phyloP scores from a whole-genome alignment of 176 grass and related monocot species.

The Cymbopogon citratus region DNA sequence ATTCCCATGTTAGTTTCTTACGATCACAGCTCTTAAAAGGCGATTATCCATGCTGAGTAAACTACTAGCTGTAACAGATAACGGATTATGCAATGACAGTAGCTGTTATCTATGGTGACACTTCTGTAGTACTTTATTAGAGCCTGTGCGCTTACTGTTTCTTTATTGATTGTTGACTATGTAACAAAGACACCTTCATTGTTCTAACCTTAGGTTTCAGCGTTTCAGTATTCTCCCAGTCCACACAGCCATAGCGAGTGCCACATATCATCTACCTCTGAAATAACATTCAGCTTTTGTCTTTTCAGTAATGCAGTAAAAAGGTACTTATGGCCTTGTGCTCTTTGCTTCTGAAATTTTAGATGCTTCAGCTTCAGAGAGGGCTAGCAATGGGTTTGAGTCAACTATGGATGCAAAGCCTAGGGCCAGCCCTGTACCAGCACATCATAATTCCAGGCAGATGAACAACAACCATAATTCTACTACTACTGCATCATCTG shows the following conservation, averaged over 20 bases:
- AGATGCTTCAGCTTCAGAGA: slow-evolving; percentile 20
- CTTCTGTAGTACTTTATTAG: slow-evolving; percentile 5
- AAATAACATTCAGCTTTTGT: neutral
- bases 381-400: slow-evolving; percentile 8
- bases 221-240: slow-evolving; percentile 41
- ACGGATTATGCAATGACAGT: neutral
- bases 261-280: neutral
- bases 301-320: neutral
- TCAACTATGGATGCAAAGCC: neutral
- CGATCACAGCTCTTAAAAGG: neutral
- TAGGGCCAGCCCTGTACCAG: slow-evolving; percentile 27
- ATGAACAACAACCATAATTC: slow-evolving; percentile 19
- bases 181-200: neutral
- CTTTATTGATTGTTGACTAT: neutral
- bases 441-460: slow-evolving; percentile 24
- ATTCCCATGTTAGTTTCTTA: slow-evolving; percentile 14
- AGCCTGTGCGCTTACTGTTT: neutral
- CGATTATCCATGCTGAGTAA: slow-evolving; percentile 18
- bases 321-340: neutral
- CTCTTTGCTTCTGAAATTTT: neutral
- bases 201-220: slow-evolving; percentile 27
- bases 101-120: neutral
- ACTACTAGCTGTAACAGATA: neutral
- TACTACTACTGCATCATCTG: slow-evolving; percentile 11
- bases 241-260: slow-evolving; percentile 35